Base-by-base conservation (phyloP, 352 stramenopile genomes). In the Globisporangium echinulatum region DNA sequence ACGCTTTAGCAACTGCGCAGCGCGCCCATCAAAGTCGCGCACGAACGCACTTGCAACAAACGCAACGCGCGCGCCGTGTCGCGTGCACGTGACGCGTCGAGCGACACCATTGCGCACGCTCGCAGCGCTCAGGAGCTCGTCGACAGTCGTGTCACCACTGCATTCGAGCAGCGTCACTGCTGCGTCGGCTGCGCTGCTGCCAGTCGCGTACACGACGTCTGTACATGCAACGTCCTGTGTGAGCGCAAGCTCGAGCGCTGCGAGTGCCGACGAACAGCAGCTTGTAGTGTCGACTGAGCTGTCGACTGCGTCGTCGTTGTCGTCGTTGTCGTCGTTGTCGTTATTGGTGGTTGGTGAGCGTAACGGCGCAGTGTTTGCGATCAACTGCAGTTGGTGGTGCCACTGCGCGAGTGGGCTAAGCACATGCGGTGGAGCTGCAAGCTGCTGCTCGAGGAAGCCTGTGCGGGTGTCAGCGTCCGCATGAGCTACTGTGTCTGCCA, bases 81-180 rank as follows among this genome's bases (percentile, higher is more conserved):
- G 17, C 70, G 74, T 5, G 11, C 66, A 82, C 10, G 75, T 68
- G 39, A 89, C 57, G 9, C 80, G 73, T 14, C 59, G 72, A 13
- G 73, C 69, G 1, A 58, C 17, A 1, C 67, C 67, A n/a, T 64
- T 14, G 13, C 14, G 54, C 17, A 73, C 64, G 13, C 71, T 82
- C 8, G 79, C 88, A 52, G 90, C 89, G 55, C 67, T 71, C 46
- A 90, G 52, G 3, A 81, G 43, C 55, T 89, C 69, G n/a, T 56
- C 52, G 5, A 67, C 51, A 3, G 44, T 43, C 15, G 54, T 5
- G 48, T 48, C 36, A 15, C n/a, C 15, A 14, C n/a, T 17, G 46
- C 46, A 14, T 17, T 87, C 79, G 13, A 82, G 57, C 36, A 86
- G 40, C 33, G 42, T 58, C 0, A 71, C 60, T 1, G 50, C 53